Conservation (phyloP, 306 rosid genomes). For the Acacia acuminata region DNA sequence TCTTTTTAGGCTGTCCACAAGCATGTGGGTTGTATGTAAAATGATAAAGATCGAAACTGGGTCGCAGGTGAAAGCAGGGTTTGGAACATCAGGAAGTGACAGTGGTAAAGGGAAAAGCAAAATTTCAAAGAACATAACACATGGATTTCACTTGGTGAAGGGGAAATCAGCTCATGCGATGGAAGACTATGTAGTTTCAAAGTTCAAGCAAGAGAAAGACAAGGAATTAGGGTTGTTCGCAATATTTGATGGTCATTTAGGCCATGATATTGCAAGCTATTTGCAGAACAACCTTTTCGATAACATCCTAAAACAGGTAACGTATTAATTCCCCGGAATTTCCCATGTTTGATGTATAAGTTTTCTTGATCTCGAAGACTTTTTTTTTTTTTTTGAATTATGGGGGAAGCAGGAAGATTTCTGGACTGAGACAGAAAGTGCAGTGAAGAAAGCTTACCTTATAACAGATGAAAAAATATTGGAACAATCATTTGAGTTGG, state of each 20-base stretch:
- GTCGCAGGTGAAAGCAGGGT: constrained; percentile 43
- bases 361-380: too few species aligned
- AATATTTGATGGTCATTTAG: constrained; percentile 76
- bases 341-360: not conserved
- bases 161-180: constrained; percentile 68
- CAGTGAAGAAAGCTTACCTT: constrained; percentile 56
- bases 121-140: constrained; percentile 43
- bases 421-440: constrained; percentile 51
- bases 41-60: not conserved
- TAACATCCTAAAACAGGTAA: constrained; percentile 65
- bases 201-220: constrained; percentile 51
- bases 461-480: constrained; percentile 62
- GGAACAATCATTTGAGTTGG: constrained; percentile 49
- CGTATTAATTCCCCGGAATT: not conserved
- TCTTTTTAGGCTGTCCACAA: not conserved
- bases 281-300: constrained; percentile 63
- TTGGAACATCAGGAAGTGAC: constrained; percentile 46
- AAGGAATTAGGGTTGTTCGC: constrained; percentile 67
- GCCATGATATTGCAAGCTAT: constrained; percentile 67
- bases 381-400: not conserved
- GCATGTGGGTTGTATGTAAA: not conserved
- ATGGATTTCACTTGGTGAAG: constrained; percentile 67
- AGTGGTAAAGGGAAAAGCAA: constrained; percentile 67
- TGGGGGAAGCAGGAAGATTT: constrained; percentile 53
- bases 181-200: constrained; percentile 70